Conservation (phyloP, 331 rosid genomes). For the Acacia concinna region DNA sequence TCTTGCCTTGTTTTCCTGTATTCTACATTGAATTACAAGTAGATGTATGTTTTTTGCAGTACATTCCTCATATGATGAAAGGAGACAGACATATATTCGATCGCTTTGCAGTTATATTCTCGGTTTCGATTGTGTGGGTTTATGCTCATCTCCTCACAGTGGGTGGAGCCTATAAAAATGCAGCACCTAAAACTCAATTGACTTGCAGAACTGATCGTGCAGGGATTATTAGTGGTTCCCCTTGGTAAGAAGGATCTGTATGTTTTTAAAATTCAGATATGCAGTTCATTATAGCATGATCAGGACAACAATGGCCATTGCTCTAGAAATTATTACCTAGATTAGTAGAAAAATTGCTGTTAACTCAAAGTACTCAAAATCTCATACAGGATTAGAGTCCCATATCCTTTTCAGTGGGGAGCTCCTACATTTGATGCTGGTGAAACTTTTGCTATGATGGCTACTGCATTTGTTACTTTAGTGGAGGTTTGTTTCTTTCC, state of each 20-base stretch:
- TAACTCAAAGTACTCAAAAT: slow-evolving; percentile 12
- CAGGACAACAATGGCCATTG: not conserved
- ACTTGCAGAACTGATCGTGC: slow-evolving; percentile 95
- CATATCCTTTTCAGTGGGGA: slow-evolving; percentile 99
- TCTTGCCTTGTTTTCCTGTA: not conserved
- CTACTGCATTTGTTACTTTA: slow-evolving; percentile 86
- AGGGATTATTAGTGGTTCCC: slow-evolving; percentile 87
- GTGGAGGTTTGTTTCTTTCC: slow-evolving; percentile 67
- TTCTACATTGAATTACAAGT: slow-evolving; percentile 8
- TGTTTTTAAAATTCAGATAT: not conserved
- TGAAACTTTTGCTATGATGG: slow-evolving; percentile 98
- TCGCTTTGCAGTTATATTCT: slow-evolving; percentile 91
- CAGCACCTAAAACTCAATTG: slow-evolving; percentile 67
- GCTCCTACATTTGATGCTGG: slow-evolving; percentile 98
- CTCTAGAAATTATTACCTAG: slow-evolving; percentile 8
- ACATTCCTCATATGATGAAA: slow-evolving; percentile 76
- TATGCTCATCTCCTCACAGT: slow-evolving; percentile 95
- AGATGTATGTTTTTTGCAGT: slow-evolving; percentile 51
- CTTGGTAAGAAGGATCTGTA: slow-evolving; percentile 60
- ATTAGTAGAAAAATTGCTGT: slow-evolving; percentile 4
- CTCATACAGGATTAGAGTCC: slow-evolving; percentile 78
- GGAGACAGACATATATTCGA: slow-evolving; percentile 67
- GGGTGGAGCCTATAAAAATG: slow-evolving; percentile 89
- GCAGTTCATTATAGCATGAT: not conserved
- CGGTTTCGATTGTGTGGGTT: slow-evolving; percentile 86